A percentile compares a stretch with the other conserved stretches of the same genome.
Evolutionary conservation across 352 stramenopile species (phyloP).

Genomic region (Globisporangium barbulae): DNA sequence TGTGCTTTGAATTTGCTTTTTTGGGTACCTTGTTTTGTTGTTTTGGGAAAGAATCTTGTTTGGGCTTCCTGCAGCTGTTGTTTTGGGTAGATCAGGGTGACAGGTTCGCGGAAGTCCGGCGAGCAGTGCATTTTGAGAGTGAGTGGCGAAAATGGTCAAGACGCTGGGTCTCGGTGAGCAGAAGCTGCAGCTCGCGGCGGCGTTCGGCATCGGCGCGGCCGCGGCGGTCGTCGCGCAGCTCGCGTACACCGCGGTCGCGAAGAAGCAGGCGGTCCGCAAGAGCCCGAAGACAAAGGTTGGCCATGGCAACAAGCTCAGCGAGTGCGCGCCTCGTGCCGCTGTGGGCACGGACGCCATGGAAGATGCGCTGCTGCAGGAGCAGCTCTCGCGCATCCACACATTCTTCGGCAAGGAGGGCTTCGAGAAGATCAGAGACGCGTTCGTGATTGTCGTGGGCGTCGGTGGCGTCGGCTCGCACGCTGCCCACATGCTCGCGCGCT

Average conservation of each 20-base stretch:
- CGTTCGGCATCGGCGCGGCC: constrained; percentile 57
- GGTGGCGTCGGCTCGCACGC: constrained; percentile 96
- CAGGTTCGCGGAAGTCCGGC: neutral
- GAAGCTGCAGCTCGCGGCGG: constrained; percentile 34
- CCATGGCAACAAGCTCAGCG: constrained; percentile 2
- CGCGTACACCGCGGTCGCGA: constrained; percentile 31
- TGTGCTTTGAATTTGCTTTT: too few species aligned
- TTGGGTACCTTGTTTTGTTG: neutral
- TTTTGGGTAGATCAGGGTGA: neutral
- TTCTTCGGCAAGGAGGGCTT: constrained; percentile 96
- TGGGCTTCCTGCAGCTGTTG: neutral
- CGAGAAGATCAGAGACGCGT: constrained; percentile 80
- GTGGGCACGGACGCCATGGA: constrained; percentile 37
- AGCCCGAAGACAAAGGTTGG: neutral
- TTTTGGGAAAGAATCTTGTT: neutral
- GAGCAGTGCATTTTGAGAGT: neutral
- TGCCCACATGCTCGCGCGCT: constrained; percentile 96
- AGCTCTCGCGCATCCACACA: constrained; percentile 90
- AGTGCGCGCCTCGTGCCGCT: neutral
- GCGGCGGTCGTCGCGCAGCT: constrained; percentile 41
- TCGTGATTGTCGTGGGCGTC: constrained; percentile 95
- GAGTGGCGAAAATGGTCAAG: constrained; percentile 47
- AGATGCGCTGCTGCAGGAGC: constrained; percentile 62
- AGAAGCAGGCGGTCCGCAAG: constrained; percentile 15
- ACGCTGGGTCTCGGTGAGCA: constrained; percentile 16